Conservation (phyloP, 1,284 basidiomycete genomes). For the Pseudozyma sp. region DNA sequence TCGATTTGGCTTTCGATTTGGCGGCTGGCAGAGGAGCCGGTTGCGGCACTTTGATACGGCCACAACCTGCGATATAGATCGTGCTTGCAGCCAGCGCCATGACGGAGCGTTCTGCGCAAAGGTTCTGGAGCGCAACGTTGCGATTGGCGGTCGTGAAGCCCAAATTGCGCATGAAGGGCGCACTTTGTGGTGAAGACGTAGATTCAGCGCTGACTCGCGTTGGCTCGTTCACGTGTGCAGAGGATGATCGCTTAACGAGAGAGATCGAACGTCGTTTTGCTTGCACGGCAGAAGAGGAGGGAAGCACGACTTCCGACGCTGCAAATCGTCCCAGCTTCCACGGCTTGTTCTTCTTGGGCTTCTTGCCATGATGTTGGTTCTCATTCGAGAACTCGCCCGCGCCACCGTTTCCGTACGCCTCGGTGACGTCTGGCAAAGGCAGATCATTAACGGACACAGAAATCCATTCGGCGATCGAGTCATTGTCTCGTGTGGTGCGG, state of each 20-base stretch:
- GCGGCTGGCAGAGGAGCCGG: background rate
- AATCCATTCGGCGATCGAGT: constrained; percentile 50
- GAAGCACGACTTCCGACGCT: constrained; percentile 36
- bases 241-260: constrained; percentile 22
- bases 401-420: constrained; percentile 41
- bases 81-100: constrained; percentile 35
- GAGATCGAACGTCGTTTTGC: constrained; percentile 26
- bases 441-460: constrained; percentile 42
- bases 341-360: constrained; percentile 29
- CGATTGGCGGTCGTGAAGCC: constrained; percentile 45
- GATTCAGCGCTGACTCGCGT: constrained; percentile 6
- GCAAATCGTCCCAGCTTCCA: constrained; percentile 43
- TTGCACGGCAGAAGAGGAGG: constrained; percentile 7
- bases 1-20: constrained; percentile 12
- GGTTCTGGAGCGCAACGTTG: constrained; percentile 39
- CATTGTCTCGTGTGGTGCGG: constrained; percentile 30
- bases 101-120: constrained; percentile 33
- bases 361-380: constrained; percentile 20
- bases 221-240: constrained; percentile 23
- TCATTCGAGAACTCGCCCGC: constrained; percentile 41
- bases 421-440: constrained; percentile 13
- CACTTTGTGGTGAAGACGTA: background rate
- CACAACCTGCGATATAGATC: constrained; percentile 31
- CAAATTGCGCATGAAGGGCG: constrained; percentile 38
- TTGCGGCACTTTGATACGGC: constrained; percentile 27